Evolutionary conservation across 805 yeast species (phyloP).

Genomic region (Brettanomyces custersianus): DNA sequence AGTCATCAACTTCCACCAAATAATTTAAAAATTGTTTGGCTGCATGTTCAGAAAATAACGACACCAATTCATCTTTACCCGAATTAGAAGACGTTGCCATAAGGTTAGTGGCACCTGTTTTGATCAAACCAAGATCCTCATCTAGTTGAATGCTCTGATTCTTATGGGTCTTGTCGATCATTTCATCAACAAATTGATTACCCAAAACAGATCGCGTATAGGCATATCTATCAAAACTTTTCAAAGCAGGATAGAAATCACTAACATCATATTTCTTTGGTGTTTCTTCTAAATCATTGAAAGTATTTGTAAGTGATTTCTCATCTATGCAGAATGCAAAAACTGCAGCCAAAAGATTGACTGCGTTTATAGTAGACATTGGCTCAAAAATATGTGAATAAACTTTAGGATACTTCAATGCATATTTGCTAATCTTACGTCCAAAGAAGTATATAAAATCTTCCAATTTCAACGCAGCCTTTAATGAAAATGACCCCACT

Average conservation of each 20-base stretch:
- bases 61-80: not conserved
- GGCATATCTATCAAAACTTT: slow-evolving; percentile 19
- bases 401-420: slow-evolving; percentile 19
- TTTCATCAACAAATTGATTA: slow-evolving; percentile 11
- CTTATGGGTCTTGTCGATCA: slow-evolving; percentile 11
- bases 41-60: slow-evolving; percentile 5
- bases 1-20: slow-evolving; percentile 7
- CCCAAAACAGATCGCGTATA: slow-evolving; percentile 17
- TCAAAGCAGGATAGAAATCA: slow-evolving; percentile 19
- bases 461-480: slow-evolving; percentile 18
- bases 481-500: slow-evolving; percentile 14
- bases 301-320: slow-evolving; percentile 9
- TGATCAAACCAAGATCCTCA: slow-evolving; percentile 1
- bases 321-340: slow-evolving; percentile 22
- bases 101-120: slow-evolving; percentile 6
- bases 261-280: slow-evolving; percentile 21
- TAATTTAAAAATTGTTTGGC: slow-evolving; percentile 7
- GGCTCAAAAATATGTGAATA: slow-evolving; percentile 19
- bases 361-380: slow-evolving; percentile 16
- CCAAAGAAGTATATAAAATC: slow-evolving; percentile 21
- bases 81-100: not conserved
- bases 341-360: slow-evolving; percentile 21
- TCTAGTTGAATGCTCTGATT: not conserved
- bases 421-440: slow-evolving; percentile 19
- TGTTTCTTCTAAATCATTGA: slow-evolving; percentile 15